A percentile compares a stretch with the other conserved stretches of the same genome.
These are phyloP conservation scores for Penicillium sp. DNA, from an alignment of 2,329 filamentous ascomycete genomes.

Conservation along the genomic window DNA sequence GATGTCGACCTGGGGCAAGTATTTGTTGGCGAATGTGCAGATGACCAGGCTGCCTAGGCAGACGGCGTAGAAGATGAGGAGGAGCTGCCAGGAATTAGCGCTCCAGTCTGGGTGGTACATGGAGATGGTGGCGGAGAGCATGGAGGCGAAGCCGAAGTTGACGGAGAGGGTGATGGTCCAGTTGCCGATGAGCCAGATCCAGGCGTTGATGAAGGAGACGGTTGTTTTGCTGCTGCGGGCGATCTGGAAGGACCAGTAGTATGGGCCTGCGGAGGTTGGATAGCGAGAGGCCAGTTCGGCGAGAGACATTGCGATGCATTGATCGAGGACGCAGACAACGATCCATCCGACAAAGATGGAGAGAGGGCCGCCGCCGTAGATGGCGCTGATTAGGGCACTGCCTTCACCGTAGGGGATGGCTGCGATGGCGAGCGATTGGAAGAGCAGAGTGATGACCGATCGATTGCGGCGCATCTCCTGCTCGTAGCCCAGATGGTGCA, in stretches of 20 bases:
- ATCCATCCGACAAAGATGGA: slow-evolving; percentile 62
- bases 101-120: slow-evolving; percentile 58
- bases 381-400: slow-evolving; percentile 42
- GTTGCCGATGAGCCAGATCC: slow-evolving; percentile 39
- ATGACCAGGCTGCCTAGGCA: slow-evolving; percentile 66
- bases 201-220: slow-evolving; percentile 56
- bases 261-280: slow-evolving; percentile 55
- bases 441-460: slow-evolving; percentile 61
- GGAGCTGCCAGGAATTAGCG: slow-evolving; percentile 64
- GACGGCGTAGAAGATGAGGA: slow-evolving; percentile 70
- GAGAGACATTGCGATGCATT: slow-evolving; percentile 55
- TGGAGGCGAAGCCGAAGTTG: slow-evolving; percentile 58
- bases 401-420: slow-evolving; percentile 59
- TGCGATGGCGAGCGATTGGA: slow-evolving; percentile 63
- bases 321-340: slow-evolving; percentile 54
- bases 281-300: slow-evolving; percentile 56
- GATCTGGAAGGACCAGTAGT: slow-evolving; percentile 58
- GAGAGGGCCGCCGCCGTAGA: slow-evolving; percentile 52
- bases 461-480: slow-evolving; percentile 60
- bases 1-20: slow-evolving; percentile 64
- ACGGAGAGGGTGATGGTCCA: slow-evolving; percentile 41
- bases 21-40: slow-evolving; percentile 67
- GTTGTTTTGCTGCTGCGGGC: slow-evolving; percentile 45
- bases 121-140: slow-evolving; percentile 54
- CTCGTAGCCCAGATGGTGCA: slow-evolving; percentile 58